Base-by-base conservation (phyloP, 495 filamentous ascomycete genomes). In the Daldinia caldariorum region DNA sequence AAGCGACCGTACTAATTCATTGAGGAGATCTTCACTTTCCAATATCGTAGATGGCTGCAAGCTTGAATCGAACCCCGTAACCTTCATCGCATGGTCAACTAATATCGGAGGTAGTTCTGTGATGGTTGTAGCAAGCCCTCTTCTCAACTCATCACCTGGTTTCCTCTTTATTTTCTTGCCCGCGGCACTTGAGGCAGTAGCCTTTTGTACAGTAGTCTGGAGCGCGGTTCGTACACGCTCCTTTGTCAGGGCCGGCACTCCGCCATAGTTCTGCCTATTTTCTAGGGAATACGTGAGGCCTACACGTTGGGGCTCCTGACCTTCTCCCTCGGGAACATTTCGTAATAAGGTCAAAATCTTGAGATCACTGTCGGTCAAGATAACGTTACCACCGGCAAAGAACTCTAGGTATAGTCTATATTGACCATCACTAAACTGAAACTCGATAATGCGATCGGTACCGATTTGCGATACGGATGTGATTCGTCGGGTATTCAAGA, bases 341-440 rank as follows among this genome's bases (percentile, higher is more conserved):
- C 95, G 89, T 72, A 96, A 82, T 41, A 97, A 80, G 3, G 90
- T 87, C 12, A 97, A 74, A 63, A 97, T 91, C 53, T 87, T 91
- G 60, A 92, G 81, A 13, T 94, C 90, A 41, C 84, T 83, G 74
- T 97, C 92, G 3, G 94, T 96, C 56, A 99, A 83, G 57, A 99
- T 91, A 61, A 99, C 89, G 77, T 99, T 99, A 37, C 95, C 95
- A 65, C 83, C 88, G 4, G 95, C 94, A 79, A 95, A 99, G 80
- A 99, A 99, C 79, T 99, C 95, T 41, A 99, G 81, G 76, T 93
- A 97, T 38, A 99, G 81, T 39, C 90, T 85, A 75, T 94, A 97
- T 67, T 87, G 84, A 18, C 95, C 94, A 82, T 97, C 93, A 73
- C 91, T 94, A 78, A 99, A 97, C 76, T 90, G 86, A 59, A 98